phyloP scores from a whole-genome alignment of 768 basidiomycete genomes.

The Mycena sanguinolenta region DNA sequence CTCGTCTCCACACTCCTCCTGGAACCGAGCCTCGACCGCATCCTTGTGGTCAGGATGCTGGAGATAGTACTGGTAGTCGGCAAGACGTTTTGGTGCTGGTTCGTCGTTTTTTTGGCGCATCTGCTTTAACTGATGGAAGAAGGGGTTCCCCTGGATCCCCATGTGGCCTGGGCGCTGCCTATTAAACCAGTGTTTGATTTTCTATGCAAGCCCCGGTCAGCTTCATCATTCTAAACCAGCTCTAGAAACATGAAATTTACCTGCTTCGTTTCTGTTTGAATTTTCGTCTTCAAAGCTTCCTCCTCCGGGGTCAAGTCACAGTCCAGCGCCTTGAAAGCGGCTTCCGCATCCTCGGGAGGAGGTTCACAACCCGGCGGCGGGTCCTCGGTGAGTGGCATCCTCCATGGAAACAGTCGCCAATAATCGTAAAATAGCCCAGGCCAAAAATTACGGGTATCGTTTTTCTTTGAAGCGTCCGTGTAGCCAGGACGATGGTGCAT shows the following conservation, averaged over 20 bases:
- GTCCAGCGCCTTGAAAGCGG: conserved; percentile 9
- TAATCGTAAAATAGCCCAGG: background rate
- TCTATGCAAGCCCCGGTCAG: background rate
- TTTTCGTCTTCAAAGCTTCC: background rate
- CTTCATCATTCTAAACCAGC: background rate
- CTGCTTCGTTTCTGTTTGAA: background rate
- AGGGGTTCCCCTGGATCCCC: background rate
- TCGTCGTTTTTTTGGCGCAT: background rate
- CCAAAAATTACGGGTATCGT: background rate
- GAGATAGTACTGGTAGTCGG: conserved; percentile 4
- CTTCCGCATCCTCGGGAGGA: background rate
- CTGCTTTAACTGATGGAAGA: background rate
- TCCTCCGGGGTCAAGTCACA: background rate
- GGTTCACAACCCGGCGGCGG: background rate
- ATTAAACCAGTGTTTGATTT: conserved; percentile 9
- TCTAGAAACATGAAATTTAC: background rate
- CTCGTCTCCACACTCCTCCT: background rate
- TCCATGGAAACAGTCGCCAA: conserved; percentile 12
- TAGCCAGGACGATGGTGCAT: background rate
- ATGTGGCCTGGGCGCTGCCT: background rate
- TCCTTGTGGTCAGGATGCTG: background rate
- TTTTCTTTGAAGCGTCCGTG: background rate
- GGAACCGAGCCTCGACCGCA: background rate
- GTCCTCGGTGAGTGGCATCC: background rate
- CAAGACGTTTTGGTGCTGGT: background rate